These are phyloP conservation scores for Trichophyton benhamiae DNA, from an alignment of 2,329 filamentous ascomycete species.

Conservation along the genomic window DNA sequence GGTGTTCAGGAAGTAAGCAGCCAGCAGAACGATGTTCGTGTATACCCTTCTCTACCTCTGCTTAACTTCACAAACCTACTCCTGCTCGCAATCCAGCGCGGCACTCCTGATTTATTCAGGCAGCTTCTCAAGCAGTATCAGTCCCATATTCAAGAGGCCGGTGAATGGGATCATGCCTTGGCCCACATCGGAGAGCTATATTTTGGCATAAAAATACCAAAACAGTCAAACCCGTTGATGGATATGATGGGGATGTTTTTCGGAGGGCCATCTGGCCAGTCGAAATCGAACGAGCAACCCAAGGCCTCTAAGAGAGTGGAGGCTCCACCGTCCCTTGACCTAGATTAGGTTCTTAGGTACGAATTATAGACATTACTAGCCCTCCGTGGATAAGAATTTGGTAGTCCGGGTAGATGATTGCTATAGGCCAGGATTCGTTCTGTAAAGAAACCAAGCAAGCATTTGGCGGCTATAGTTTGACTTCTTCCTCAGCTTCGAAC, in stretches of 20 bases:
- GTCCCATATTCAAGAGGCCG: slow-evolving; percentile 61
- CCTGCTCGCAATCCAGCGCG: slow-evolving; percentile 70
- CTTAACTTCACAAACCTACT: slow-evolving; percentile 87
- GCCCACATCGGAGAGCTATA: slow-evolving; percentile 92
- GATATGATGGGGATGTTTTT: slow-evolving; percentile 98
- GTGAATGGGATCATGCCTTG: slow-evolving; percentile 67
- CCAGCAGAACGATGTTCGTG: slow-evolving; percentile 56
- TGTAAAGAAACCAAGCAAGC: neutral
- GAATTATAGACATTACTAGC: neutral
- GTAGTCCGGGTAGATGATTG: slow-evolving; percentile 2
- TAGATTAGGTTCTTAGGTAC: slow-evolving; percentile 26
- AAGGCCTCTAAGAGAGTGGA: slow-evolving; percentile 35
- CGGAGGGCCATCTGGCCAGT: slow-evolving; percentile 45
- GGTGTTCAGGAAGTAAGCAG: slow-evolving; percentile 70
- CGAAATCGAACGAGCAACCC: slow-evolving; percentile 33
- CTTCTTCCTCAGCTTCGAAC: slow-evolving; percentile 59
- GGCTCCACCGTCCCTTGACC: slow-evolving; percentile 34
- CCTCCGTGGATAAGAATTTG: neutral
- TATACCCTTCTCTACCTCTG: slow-evolving; percentile 85
- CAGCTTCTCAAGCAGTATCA: slow-evolving; percentile 74
- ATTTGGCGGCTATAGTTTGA: slow-evolving; percentile 16
- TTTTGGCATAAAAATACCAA: slow-evolving; percentile 78
- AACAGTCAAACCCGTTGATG: slow-evolving; percentile 82
- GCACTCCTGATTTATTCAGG: slow-evolving; percentile 63
- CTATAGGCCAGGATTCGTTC: neutral